A percentile compares a stretch with the other conserved stretches of the same genome.
phyloP scores from a whole-genome alignment of 257 asterid species.

The Handroanthus guayacan region DNA sequence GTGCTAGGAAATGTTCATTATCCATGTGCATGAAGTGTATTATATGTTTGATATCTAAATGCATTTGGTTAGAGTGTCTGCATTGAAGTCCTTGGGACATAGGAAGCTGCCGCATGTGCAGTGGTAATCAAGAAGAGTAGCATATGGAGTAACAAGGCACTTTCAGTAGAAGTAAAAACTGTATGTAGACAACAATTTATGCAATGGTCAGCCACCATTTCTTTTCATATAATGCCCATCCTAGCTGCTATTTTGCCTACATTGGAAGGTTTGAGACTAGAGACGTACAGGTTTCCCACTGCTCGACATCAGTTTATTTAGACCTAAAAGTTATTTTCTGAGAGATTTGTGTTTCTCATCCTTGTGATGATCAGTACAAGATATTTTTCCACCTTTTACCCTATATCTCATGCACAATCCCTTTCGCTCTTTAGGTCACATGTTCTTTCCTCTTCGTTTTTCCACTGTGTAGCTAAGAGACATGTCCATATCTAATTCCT shows the following conservation, averaged over 20 bases:
- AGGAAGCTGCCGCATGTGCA: background rate
- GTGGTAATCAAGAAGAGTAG: background rate
- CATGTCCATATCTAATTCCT: background rate
- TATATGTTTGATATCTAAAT: background rate
- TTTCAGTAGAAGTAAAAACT: background rate
- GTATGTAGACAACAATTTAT: background rate
- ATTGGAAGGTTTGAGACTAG: background rate
- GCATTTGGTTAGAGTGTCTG: background rate
- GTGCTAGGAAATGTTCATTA: conserved; percentile 5
- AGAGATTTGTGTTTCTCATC: conserved; percentile 9
- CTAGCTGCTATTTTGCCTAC: background rate
- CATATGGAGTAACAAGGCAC: background rate
- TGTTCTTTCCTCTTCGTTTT: background rate
- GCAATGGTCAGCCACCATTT: background rate
- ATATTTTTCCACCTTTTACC: background rate
- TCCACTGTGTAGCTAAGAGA: background rate
- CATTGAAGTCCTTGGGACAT: conserved; percentile 8
- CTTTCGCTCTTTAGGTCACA: background rate
- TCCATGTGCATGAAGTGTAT: conserved; percentile 8
- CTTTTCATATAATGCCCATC: background rate
- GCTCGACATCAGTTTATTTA: background rate
- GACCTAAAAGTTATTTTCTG: background rate
- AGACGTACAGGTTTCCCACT: background rate
- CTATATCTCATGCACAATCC: background rate
- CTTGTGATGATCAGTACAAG: background rate